Evolutionary conservation across 768 basidiomycete genomes (phyloP), one percentile per base, ranked within the genome.

Genomic region (Cystobasidium ongulense): DNA sequence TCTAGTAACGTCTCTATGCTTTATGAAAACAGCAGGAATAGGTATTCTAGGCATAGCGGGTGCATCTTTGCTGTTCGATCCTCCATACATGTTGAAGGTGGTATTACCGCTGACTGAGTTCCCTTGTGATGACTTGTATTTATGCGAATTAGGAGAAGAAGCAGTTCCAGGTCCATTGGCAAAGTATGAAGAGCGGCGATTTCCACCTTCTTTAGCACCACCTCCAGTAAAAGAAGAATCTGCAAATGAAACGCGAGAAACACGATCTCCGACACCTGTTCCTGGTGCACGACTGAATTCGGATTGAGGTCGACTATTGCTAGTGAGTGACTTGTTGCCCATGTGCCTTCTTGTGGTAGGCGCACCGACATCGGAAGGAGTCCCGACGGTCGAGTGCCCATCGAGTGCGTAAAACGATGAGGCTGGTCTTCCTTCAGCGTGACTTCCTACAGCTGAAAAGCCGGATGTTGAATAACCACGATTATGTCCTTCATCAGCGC

Each of bases 361-460:
- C 17, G 63, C 31, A 29, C 43, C 43, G 11, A 21, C 3, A 36
- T 27, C 25, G 10, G 65, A 67, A 8, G 50, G 65, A 5, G 39
- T 53, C 50, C 53, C 65, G 35, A 53, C 65, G 23, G 50, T 50
- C 21, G 43, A 50, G 36, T 71, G 68, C 11, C 68, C 68, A 31
- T 71, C 68, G 11, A 71, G 11, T 17, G 68, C 68, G 36, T 57
- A 71, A 36, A 71, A 71, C 35, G 68, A 71, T 15, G 68, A 71
- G n/a, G 68, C 35, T 2, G 68, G 68, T 10, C 68, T 27, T 27
- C 33, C 33, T 35, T 59, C 57, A 35, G 25, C 33, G 11, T 35
- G 29, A 59, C 57, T 31, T 10, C 65, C 65, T 5, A 31, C 31
- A 31, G 43, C 65, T 50, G 65, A 50, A 50, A 41, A 8, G 18